Evolutionary conservation across 257 asterid species (phyloP), one percentile per base, ranked within the genome.

Genomic region (Echites panduratus): DNA sequence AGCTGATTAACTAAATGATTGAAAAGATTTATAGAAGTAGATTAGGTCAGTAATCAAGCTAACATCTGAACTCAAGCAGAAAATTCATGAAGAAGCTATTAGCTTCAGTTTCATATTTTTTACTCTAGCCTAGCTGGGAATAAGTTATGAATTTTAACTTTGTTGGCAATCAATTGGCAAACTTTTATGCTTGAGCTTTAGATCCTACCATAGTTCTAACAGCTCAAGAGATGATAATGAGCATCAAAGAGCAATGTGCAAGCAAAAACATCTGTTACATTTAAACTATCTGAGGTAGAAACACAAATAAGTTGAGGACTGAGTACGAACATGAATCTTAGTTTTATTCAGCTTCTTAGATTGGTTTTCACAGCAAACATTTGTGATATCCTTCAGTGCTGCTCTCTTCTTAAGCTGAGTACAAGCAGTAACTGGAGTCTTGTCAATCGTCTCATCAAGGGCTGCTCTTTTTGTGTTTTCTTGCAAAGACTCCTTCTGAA

Each of bases 371-470:
- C 78, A 67, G 22, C 16, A 13, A 67, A 67, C 73, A 56, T 75
- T 75, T 8, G 78, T 43, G 19, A 67, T 75, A 75, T 75, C 73
- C 68, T 45, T 45, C 24, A 75, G 68, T 20, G 20, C 49, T 40
- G 69, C 69, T 45, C 73, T 75, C 69, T 54, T 75, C 68, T 75
- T 75, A 58, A 50, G 47, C 62, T 19, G 69, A 68, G 40, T 6
- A 67, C 78, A 8, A 52, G 68, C 68, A 26, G 16, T 24, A 67
- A 44, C 22, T 11, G 68, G 41, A 52, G 41, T 54, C 40, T 70
- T 56, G 22, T 45, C 78, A 67, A 44, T 67, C 29, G 26, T 54
- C 68, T 67, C 68, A 67, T 67, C 68, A 50, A 57, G 67, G 35
- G 61, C 68, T 44, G 41, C 41, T 66, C 78, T 67, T 45, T 75